phyloP scores from a whole-genome alignment of 106 monocot species.

The Chionographis japonica region DNA sequence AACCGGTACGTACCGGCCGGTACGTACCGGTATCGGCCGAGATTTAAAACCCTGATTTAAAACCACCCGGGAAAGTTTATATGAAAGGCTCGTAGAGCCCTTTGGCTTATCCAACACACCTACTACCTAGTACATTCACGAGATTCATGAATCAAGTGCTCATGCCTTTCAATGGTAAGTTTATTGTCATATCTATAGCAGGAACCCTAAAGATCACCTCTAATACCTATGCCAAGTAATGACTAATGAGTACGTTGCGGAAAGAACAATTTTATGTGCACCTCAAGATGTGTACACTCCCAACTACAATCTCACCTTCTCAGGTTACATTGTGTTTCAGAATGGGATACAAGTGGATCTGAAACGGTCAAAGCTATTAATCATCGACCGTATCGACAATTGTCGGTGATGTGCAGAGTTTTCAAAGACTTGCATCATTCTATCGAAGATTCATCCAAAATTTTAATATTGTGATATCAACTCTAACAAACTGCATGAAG shows the following conservation, averaged over 20 bases:
- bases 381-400: not conserved
- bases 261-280: not conserved
- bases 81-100: not conserved
- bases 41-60: too few relatives aligned
- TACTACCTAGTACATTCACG: not conserved
- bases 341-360: not conserved
- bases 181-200: not conserved
- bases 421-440: constrained; percentile 1
- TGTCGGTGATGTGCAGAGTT: not conserved
- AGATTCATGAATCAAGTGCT: not conserved
- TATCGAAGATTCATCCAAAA: not conserved
- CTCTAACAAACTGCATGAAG: not conserved
- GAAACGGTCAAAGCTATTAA: not conserved
- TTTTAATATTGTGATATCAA: constrained; percentile 1
- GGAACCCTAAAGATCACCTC: not conserved
- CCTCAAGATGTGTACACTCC: not conserved
- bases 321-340: not conserved
- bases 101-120: not conserved
- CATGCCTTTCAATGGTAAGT: not conserved
- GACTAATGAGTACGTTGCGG: not conserved
- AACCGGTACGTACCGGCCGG: too few relatives aligned
- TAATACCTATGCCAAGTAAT: not conserved
- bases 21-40: too few relatives aligned
- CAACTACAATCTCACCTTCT: not conserved
- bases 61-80: not conserved